Conservation (phyloP, 352 stramenopile genomes). For the Phytophthora agathidicida region DNA sequence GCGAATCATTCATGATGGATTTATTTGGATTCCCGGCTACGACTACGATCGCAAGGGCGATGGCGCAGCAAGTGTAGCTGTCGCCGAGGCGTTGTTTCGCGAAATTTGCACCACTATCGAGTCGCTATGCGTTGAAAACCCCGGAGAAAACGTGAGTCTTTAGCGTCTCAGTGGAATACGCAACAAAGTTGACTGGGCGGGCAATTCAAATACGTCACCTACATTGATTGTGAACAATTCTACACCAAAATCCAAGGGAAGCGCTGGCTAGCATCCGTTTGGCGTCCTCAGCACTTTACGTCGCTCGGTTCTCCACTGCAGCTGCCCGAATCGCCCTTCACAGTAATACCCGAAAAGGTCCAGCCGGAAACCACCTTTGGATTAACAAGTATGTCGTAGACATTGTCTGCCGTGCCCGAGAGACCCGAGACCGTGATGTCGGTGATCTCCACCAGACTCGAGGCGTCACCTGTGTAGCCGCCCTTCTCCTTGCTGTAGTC, state of each 20-base stretch:
- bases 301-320: slow-evolving; percentile 34
- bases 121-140: slow-evolving; percentile 18
- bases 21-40: slow-evolving; percentile 82
- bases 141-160: slow-evolving; percentile 6
- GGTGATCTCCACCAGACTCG: slow-evolving; percentile 32
- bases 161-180: not conserved
- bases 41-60: slow-evolving; percentile 72
- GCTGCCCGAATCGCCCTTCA: slow-evolving; percentile 21
- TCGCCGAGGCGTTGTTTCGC: slow-evolving; percentile 29
- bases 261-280: too few relatives aligned
- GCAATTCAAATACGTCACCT: slow-evolving; percentile 14
- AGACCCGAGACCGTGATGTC: slow-evolving; percentile 35
- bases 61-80: slow-evolving; percentile 13
- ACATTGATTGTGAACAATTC: slow-evolving; percentile 14
- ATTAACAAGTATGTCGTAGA: slow-evolving; percentile 39
- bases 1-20: slow-evolving; percentile 63
- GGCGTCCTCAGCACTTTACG: slow-evolving; percentile 33
- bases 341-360: slow-evolving; percentile 30
- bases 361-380: slow-evolving; percentile 30
- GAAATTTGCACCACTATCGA: slow-evolving; percentile 34
- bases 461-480: slow-evolving; percentile 34
- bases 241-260: slow-evolving; percentile 10
- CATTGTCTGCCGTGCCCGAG: slow-evolving; percentile 31
- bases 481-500: slow-evolving; percentile 36
- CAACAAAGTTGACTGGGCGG: too few relatives aligned